Percentiles rank a stretch among this genome's conserved stretches.
Conservation (phyloP, 495 filamentous ascomycete genomes). For the Aspergillus haitiensis region DNA sequence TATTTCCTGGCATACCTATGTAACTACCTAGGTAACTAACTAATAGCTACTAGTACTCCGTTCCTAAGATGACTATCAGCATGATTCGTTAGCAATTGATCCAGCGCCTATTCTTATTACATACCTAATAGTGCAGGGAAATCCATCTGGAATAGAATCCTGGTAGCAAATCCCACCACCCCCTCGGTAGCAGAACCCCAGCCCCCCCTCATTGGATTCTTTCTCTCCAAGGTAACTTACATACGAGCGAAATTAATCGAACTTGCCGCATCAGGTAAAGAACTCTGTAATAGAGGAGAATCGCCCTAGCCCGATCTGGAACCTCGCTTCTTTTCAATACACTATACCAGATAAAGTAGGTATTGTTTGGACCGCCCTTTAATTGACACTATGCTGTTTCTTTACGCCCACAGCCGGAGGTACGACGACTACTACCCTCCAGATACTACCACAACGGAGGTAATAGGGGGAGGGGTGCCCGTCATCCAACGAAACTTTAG, state of each 20-base stretch:
- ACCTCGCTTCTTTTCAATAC: slow-evolving; percentile 13
- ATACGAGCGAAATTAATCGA: not conserved
- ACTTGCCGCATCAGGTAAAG: slow-evolving; percentile 6
- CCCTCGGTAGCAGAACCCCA: not conserved
- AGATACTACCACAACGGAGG: too few species aligned
- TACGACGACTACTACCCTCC: not conserved
- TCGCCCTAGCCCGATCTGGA: slow-evolving; percentile 9
- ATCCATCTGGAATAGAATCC: slow-evolving; percentile 5
- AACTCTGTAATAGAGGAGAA: not conserved
- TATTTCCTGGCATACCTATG: too few species aligned
- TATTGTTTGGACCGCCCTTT: not conserved
- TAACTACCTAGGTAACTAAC: too few species aligned
- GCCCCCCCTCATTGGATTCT: not conserved
- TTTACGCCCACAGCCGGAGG: too few species aligned
- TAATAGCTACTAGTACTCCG: too few species aligned
- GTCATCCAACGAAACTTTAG: too few species aligned
- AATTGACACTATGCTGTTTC: not conserved
- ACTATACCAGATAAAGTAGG: slow-evolving; percentile 5
- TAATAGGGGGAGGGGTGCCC: too few species aligned
- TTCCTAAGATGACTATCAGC: too few species aligned
- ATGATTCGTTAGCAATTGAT: too few species aligned
- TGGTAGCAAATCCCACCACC: slow-evolving; percentile 11
- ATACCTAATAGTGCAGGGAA: not conserved
- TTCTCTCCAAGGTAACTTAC: not conserved
- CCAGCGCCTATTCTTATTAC: too few species aligned